Evolutionary conservation across 306 rosid species (phyloP).

Genomic region (Fragaria nilgerrensis): DNA sequence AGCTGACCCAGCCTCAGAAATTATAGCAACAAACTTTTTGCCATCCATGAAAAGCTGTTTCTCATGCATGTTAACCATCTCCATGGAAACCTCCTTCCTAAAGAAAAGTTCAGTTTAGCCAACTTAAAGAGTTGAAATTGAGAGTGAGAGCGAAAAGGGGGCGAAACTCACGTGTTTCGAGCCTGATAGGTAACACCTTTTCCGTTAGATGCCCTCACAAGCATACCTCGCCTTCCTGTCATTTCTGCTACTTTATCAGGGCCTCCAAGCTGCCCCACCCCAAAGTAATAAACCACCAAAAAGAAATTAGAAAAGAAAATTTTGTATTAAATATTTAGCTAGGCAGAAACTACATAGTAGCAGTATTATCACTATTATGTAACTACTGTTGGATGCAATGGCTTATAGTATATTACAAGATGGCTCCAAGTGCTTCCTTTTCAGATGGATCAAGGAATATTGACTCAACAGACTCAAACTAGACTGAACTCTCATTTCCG

Average conservation of each 20-base stretch:
- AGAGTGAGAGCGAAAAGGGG: neutral
- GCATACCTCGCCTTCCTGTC: conserved; percentile 99
- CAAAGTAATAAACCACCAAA: neutral
- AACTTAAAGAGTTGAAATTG: neutral
- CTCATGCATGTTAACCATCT: conserved; percentile 99
- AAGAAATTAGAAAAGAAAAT: neutral
- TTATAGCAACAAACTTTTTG: conserved; percentile 86
- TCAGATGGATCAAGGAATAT: neutral
- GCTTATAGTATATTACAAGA: neutral
- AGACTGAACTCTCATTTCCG: neutral
- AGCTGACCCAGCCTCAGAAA: conserved; percentile 99
- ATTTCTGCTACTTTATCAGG: conserved; percentile 97
- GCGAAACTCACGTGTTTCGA: conserved; percentile 87
- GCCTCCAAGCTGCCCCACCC: conserved; percentile 74
- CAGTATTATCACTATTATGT: neutral
- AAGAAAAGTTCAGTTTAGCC: conserved; percentile 19
- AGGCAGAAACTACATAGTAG: neutral
- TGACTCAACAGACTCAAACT: neutral
- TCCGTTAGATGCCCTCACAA: conserved; percentile 86
- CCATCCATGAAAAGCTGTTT: conserved; percentile 98
- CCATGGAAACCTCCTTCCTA: conserved; percentile 94
- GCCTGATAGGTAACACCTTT: conserved; percentile 97
- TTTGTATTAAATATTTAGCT: neutral
- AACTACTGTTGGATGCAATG: neutral
- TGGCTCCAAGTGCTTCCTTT: neutral